These are phyloP conservation scores for Batkoa obscura DNA, from an alignment of 371 early-diverging fungal genomes.

Conservation along the genomic window DNA sequence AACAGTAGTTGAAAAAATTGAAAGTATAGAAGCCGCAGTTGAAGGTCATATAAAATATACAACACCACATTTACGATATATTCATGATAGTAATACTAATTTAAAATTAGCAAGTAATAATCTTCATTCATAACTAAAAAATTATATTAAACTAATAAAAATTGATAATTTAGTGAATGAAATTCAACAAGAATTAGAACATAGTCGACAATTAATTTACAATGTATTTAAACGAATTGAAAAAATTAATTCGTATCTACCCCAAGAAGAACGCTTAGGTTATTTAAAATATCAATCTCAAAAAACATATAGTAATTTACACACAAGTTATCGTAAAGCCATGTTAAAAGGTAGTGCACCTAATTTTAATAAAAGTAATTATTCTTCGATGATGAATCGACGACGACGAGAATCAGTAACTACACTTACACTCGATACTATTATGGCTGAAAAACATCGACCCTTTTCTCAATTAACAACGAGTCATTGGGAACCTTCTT, in stretches of 20 bases:
- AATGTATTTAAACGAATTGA: conserved; percentile 1
- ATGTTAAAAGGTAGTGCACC: conserved; percentile 2
- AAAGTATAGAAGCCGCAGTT: not conserved
- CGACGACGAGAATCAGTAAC: not conserved
- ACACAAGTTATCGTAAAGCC: not conserved
- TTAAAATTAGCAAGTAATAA: not conserved
- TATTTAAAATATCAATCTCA: not conserved
- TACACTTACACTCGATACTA: not conserved
- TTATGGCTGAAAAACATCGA: not conserved
- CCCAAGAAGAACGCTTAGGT: not conserved
- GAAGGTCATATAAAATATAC: not conserved
- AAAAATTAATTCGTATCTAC: not conserved
- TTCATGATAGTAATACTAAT: not conserved
- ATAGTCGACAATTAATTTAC: not conserved
- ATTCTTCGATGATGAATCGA: not conserved
- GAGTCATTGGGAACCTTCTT: too few relatives aligned
- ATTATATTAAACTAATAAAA: not conserved
- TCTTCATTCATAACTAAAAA: too few relatives aligned
- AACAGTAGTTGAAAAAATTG: not conserved
- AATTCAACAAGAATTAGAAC: not conserved
- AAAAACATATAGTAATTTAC: not conserved
- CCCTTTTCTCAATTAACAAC: not conserved
- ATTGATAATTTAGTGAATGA: not conserved
- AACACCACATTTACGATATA: not conserved
- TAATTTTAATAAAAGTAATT: not conserved